Base-by-base conservation (phyloP, 257 asterid genomes). In the Perilla frutescens region DNA sequence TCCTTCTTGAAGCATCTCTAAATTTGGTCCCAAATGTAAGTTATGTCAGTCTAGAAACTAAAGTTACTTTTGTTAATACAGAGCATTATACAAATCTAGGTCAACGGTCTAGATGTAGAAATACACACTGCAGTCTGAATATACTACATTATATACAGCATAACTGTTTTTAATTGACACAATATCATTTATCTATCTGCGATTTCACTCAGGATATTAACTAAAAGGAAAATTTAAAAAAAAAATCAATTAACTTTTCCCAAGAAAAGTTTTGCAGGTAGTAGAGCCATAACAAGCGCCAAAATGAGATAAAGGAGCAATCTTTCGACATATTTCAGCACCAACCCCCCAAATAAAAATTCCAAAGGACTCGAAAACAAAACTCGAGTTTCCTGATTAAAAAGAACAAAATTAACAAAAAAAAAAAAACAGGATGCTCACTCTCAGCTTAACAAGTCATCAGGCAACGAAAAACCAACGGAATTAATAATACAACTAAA, bases 251-350 rank as follows among this genome's bases (percentile, higher is more conserved):
- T 36, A 4, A 9, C 32, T n/a, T 37, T 6, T 0, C 37, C 5
- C 11, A n/a, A n/a, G 32, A 60, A 6, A 37, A 3, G 1, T 5
- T 13, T 12, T 45, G n/a, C 10, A 61, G n/a, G n/a, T 37, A 39
- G 49, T 43, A 51, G 37, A 66, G 62, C n/a, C 66, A 39, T 31
- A 15, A 62, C 39, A 44, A 76, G 59, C n/a, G 59, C 81, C 31
- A 31, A 56, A 8, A 47, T 29, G 13, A 3, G 14, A 8, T 31
- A 71, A 77, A 55, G 58, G 54, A 31, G 5, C 26, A 70, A 40
- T 36, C 55, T 45, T 55, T 62, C 50, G 9, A 34, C 36, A 62
- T 13, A 36, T 43, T 57, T 64, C 58, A 63, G 66, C 58, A 50
- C 37, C 43, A 8, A n/a, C 44, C 44, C 50, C 11, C 31, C 37